Percentiles rank a stretch among this genome's conserved stretches.
These are phyloP conservation scores for Mucor racemosus DNA, from an alignment of 371 early-diverging fungal genomes.

Conservation along the genomic window DNA sequence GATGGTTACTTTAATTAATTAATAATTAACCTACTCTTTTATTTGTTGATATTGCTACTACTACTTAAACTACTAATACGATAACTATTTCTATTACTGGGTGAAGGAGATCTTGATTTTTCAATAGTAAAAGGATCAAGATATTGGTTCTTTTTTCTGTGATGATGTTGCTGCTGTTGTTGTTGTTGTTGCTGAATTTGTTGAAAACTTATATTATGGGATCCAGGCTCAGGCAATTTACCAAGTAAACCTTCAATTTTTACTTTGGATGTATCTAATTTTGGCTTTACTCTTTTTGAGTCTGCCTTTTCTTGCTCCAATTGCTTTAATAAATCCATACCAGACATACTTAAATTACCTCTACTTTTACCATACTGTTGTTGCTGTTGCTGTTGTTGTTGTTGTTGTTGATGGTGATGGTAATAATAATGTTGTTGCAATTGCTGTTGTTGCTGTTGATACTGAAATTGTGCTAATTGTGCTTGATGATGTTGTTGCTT, in stretches of 20 bases:
- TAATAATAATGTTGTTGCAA: conserved; percentile 11
- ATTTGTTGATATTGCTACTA: conserved; percentile 11
- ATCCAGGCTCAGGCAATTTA: conserved; percentile 49
- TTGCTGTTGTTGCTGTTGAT: conserved; percentile 20
- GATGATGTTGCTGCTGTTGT: conserved; percentile 22
- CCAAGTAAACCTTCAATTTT: conserved; percentile 53
- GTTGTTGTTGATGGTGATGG: conserved; percentile 21
- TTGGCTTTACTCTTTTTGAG: conserved; percentile 41
- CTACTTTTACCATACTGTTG: conserved; percentile 5
- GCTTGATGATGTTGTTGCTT: conserved; percentile 27
- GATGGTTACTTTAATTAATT: background rate
- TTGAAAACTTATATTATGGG: conserved; percentile 53
- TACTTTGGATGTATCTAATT: conserved; percentile 37
- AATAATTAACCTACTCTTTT: background rate
- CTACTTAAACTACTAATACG: background rate
- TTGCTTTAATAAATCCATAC: conserved; percentile 53
- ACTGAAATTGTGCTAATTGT: conserved; percentile 18
- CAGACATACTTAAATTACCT: conserved; percentile 33
- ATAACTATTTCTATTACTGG: background rate
- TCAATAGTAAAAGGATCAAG: conserved; percentile 1
- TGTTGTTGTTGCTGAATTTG: conserved; percentile 34
- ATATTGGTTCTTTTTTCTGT: conserved; percentile 6
- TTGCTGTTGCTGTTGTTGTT: conserved; percentile 29
- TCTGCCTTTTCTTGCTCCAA: conserved; percentile 54
- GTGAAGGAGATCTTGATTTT: conserved; percentile 15